Base-by-base conservation (phyloP, 1,284 basidiomycete species). In the Polyporus tsugae region DNA sequence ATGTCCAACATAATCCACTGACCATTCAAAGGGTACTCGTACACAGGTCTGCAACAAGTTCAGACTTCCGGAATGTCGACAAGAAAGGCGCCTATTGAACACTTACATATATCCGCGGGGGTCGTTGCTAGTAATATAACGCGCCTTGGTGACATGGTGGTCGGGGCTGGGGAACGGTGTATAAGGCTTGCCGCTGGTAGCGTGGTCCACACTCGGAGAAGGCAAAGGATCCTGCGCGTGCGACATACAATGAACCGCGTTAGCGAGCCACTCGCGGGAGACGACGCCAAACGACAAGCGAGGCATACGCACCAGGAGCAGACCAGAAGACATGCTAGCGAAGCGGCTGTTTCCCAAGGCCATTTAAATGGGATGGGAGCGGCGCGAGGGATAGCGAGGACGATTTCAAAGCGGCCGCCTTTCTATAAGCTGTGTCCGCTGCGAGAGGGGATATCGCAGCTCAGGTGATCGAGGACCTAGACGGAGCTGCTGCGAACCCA, bases 1-100 rank as follows among this genome's bases (percentile, higher is more conserved):
- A 93, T 92, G 82, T 95, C 94, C 88, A 95, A 93, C 93, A 95
- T 95, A 75, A 95, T 94, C 92, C 93, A 95, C 78, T 95, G 93
- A 17, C 90, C 91, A 72, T 94, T 94, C 67, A 95, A 83, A 3
- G 93, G 93, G 75, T 95, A 95, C 78, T 95, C 93, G 75, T 93
- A 95, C 11, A 95, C 93, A 15, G 93, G 93, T 69, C 92, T 94
- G 74, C 4, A 36, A 65, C 46, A 62, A n/a, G 35, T 60, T 39
- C 36, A 39, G 38, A 22, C 38, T 11, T 25, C 15, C 15, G 6
- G 63, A 86, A 17, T 4, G 6, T 33, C 58, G 2, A 6, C 9
- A 22, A 13, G 22, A 29, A 15, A 38, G 22, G 22, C 33, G 17
- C n/a, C 10, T 4, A 41, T 10, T 17, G 38, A 25, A 42, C 36